These are phyloP conservation scores for Pythium vanterpoolii DNA, from an alignment of 352 stramenopile species.

Conservation along the genomic window DNA sequence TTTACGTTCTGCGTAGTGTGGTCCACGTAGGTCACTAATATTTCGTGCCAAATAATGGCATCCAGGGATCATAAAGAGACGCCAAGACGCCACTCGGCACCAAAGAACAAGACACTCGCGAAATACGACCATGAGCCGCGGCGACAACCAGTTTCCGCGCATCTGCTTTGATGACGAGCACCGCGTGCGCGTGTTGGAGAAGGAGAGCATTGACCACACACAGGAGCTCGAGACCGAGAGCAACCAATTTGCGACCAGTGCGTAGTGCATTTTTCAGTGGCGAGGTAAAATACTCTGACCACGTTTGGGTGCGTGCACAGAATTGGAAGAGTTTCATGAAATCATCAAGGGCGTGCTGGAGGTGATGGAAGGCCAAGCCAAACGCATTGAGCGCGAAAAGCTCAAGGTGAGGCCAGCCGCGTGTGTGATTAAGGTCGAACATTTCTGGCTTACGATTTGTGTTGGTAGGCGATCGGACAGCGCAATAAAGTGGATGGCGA, in stretches of 20 bases:
- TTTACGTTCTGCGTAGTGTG: constrained; percentile 9
- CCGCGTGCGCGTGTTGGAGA: constrained; percentile 75
- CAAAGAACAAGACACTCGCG: not conserved
- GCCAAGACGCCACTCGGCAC: not conserved
- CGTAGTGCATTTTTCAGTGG: constrained; percentile 14
- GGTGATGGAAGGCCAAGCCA: constrained; percentile 73
- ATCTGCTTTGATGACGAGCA: constrained; percentile 83
- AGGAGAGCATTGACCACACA: constrained; percentile 70
- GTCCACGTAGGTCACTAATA: constrained; percentile 24
- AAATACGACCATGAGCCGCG: constrained; percentile 54
- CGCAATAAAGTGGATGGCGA: constrained; percentile 79
- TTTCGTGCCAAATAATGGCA: constrained; percentile 6
- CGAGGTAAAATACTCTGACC: too few species aligned
- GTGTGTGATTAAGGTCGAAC: not conserved
- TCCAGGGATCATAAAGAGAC: constrained; percentile 21
- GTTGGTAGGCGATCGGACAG: constrained; percentile 61
- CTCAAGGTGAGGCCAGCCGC: constrained; percentile 46
- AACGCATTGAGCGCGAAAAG: constrained; percentile 79
- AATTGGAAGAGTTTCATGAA: constrained; percentile 80
- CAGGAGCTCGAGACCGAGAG: constrained; percentile 79
- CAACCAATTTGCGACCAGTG: constrained; percentile 79
- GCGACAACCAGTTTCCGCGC: constrained; percentile 67
- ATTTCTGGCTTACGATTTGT: not conserved
- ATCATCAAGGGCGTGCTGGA: constrained; percentile 78
- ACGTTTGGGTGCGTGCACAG: constrained; percentile 28